These are phyloP conservation scores for Acanthamoeba royreba DNA, from an alignment of 208 protist species.

Conservation along the genomic window DNA sequence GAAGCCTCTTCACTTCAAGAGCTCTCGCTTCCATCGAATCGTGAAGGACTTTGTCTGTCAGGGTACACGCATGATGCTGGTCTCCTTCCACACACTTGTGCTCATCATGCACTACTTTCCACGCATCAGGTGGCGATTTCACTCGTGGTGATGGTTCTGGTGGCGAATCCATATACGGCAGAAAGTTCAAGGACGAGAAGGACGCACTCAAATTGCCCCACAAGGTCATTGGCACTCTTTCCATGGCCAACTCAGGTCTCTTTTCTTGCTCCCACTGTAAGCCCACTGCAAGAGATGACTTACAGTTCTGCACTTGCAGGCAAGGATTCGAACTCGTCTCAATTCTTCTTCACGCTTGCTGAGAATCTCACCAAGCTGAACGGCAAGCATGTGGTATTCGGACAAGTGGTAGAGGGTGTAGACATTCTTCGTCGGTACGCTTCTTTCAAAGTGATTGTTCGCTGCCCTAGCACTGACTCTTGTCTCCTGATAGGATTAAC, in stretches of 20 bases:
- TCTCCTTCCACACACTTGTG: slow-evolving; percentile 82
- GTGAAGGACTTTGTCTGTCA: slow-evolving; percentile 85
- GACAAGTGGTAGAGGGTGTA: slow-evolving; percentile 78
- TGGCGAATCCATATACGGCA: slow-evolving; percentile 85
- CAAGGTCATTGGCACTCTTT: slow-evolving; percentile 86
- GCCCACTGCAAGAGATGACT: neutral
- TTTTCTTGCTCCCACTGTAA: neutral
- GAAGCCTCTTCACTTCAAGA: slow-evolving; percentile 95
- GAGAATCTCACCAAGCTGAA: slow-evolving; percentile 75
- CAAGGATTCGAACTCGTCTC: slow-evolving; percentile 79
- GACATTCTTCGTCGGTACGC: slow-evolving; percentile 41
- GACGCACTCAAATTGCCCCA: slow-evolving; percentile 94
- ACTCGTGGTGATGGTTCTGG: slow-evolving; percentile 92
- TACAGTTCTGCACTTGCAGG: neutral
- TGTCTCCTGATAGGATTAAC: neutral
- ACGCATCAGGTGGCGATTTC: slow-evolving; percentile 94
- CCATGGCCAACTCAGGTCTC: slow-evolving; percentile 97
- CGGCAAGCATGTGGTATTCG: slow-evolving; percentile 89
- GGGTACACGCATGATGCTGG: slow-evolving; percentile 62
- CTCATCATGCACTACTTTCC: slow-evolving; percentile 81
- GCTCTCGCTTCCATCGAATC: slow-evolving; percentile 78
- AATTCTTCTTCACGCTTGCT: slow-evolving; percentile 65
- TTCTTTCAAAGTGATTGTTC: neutral
- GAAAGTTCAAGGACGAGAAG: slow-evolving; percentile 93
- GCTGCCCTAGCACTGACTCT: neutral